Percentiles rank a stretch among this genome's conserved stretches.
These are phyloP conservation scores for Ustilago crameri DNA, from an alignment of 1,284 basidiomycete genomes.

Conservation along the genomic window DNA sequence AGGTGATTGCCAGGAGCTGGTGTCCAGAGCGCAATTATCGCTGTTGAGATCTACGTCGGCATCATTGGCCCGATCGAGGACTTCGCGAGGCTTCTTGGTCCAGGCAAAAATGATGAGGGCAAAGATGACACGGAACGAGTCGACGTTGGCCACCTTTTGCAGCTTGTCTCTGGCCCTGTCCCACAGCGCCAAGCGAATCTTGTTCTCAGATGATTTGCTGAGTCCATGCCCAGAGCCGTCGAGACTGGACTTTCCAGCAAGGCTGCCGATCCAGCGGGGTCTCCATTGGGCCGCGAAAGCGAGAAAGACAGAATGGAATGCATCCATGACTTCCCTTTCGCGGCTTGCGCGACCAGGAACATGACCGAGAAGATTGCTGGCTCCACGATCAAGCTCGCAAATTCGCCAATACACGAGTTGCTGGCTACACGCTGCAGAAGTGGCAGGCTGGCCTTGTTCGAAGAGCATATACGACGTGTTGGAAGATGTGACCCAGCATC, in stretches of 20 bases:
- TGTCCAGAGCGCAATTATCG: conserved; percentile 31
- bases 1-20: conserved; percentile 33
- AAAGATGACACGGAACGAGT: conserved; percentile 43
- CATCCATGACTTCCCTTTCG: conserved; percentile 33
- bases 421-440: conserved; percentile 4
- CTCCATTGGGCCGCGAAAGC: conserved; percentile 35
- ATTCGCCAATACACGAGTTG: conserved; percentile 37
- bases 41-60: conserved; percentile 19
- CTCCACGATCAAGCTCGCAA: conserved; percentile 37
- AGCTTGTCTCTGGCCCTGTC: conserved; percentile 25
- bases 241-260: conserved; percentile 1
- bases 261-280: conserved; percentile 13
- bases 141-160: conserved; percentile 25
- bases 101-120: conserved; percentile 36
- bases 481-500: conserved; percentile 31
- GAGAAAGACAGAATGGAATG: conserved; percentile 32
- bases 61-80: conserved; percentile 8
- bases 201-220: conserved; percentile 17
- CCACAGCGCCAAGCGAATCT: conserved; percentile 27
- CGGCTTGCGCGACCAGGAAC: background rate
- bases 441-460: background rate
- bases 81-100: conserved; percentile 35
- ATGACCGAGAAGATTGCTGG: conserved; percentile 15
- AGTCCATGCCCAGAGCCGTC: background rate
- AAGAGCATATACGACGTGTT: conserved; percentile 31